Evolutionary conservation across 805 yeast genomes (phyloP).

Genomic region (Cyberlindnera maclurae): DNA sequence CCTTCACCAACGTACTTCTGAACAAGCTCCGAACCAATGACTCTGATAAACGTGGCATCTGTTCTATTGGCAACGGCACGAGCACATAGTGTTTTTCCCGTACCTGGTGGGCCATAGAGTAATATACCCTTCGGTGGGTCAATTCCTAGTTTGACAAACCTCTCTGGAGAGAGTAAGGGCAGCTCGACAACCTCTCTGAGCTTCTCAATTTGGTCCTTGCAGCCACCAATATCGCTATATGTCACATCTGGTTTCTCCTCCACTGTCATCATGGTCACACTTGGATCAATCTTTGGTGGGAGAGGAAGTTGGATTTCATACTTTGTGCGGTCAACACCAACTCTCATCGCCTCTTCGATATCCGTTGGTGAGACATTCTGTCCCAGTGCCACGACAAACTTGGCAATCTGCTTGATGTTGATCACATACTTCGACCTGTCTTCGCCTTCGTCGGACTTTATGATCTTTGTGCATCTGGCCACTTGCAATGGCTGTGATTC

Average conservation of each 20-base stretch:
- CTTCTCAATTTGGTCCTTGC: slow-evolving; percentile 97
- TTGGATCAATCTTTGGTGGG: slow-evolving; percentile 96
- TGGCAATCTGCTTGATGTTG: slow-evolving; percentile 96
- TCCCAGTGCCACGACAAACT: slow-evolving; percentile 93
- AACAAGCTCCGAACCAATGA: slow-evolving; percentile 95
- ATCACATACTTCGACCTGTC: slow-evolving; percentile 91
- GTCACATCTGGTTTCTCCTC: slow-evolving; percentile 99
- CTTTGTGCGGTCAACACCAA: slow-evolving; percentile 96
- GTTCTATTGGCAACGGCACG: slow-evolving; percentile 99
- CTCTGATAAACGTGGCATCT: slow-evolving; percentile 97
- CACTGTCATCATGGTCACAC: slow-evolving; percentile 99
- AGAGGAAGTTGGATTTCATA: slow-evolving; percentile 95
- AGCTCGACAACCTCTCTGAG: slow-evolving; percentile 93
- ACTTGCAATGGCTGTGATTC: slow-evolving; percentile 93
- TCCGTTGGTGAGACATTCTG: slow-evolving; percentile 97
- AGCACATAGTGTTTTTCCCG: slow-evolving; percentile 97
- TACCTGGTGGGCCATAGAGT: slow-evolving; percentile 97
- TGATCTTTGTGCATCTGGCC: slow-evolving; percentile 97
- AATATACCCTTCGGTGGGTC: slow-evolving; percentile 99
- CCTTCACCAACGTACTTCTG: slow-evolving; percentile 99
- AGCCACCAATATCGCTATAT: slow-evolving; percentile 96
- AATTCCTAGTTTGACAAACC: slow-evolving; percentile 93
- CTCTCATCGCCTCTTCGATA: slow-evolving; percentile 99
- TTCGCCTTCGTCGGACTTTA: slow-evolving; percentile 55
- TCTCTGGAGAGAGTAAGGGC: slow-evolving; percentile 89